Evolutionary conservation across 2,329 filamentous ascomycete genomes (phyloP), one percentile per base, ranked within the genome.

Genomic region (Dactylonectria macrodidyma): DNA sequence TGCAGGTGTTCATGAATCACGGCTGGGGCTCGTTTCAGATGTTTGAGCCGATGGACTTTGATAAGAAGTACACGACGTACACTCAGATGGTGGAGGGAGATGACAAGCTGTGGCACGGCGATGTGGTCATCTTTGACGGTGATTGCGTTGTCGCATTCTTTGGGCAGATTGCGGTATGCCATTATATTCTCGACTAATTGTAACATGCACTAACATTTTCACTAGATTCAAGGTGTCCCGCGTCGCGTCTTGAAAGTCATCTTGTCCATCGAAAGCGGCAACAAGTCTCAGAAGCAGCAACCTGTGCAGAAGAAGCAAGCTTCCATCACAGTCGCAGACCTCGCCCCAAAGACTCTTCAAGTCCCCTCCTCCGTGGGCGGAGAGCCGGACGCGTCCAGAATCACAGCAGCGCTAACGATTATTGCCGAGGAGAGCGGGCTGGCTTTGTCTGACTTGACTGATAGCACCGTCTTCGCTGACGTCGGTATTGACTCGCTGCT

Each of bases 401-500:
- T 70, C 19, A 41, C 61, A 0, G 74, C 63, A 0, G 72, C 72
- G 0, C 22, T 74, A 0, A 33, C 54, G 0, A 74, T 74, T 24
- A 73, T 74, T 16, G 68, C 72, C 0, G 72, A 74, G 5, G 72
- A 74, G n/a, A 74, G 72, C 4, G 72, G 72, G 0, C 56, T 74
- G 3, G 70, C 70, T 1, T 12, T 70, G 1, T 50, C 68, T 54
- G 88, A 90, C 73, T 80, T 90, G 3, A 86, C 82, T 1, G 87
- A 90, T 71, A 86, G 87, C 69, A 86, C 87, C 12, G 84, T 82
- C 52, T 90, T 90, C 73, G 79, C 83, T 3, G 88, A 90, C 68
- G 81, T 90, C 3, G 89, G 89, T 26, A 85, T 90, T 16, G 89
- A 91, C 74, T 90, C 89, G 1, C 82, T 91, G n/a, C 88, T 91